Percentiles rank a stretch among this genome's conserved stretches.
These are phyloP conservation scores for Chaetoceros tenuissimus DNA, from an alignment of 108 stramenopile species.

Conservation along the genomic window DNA sequence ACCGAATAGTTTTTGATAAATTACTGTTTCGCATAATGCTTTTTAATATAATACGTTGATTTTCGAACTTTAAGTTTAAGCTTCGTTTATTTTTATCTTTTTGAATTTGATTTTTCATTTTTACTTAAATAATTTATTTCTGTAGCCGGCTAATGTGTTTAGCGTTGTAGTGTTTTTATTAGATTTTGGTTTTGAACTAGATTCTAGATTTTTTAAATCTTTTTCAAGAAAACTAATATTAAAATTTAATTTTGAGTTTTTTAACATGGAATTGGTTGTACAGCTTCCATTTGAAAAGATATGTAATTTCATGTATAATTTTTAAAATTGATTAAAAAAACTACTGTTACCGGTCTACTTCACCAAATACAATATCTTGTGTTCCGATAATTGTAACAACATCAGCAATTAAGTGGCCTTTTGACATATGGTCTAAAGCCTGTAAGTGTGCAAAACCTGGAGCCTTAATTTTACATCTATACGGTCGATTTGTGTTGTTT, in stretches of 20 bases:
- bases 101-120: conserved; percentile 1
- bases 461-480: conserved; percentile 1
- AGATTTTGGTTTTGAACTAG: background rate
- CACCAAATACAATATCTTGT: background rate
- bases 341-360: background rate
- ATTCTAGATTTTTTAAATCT: background rate
- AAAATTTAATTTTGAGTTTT: background rate
- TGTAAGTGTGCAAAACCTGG: background rate
- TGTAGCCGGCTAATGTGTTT: background rate
- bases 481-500: background rate
- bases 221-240: background rate
- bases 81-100: background rate
- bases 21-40: background rate
- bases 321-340: background rate
- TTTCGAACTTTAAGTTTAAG: background rate
- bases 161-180: background rate
- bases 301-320: background rate
- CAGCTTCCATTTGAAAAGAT: background rate
- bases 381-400: background rate
- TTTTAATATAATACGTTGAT: background rate
- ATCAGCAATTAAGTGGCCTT: background rate
- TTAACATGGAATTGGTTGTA: background rate
- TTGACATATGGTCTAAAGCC: background rate
- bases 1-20: background rate
- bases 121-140: background rate